phyloP scores from a whole-genome alignment of 2,329 filamentous ascomycete species.

The Helminthosporium solani region DNA sequence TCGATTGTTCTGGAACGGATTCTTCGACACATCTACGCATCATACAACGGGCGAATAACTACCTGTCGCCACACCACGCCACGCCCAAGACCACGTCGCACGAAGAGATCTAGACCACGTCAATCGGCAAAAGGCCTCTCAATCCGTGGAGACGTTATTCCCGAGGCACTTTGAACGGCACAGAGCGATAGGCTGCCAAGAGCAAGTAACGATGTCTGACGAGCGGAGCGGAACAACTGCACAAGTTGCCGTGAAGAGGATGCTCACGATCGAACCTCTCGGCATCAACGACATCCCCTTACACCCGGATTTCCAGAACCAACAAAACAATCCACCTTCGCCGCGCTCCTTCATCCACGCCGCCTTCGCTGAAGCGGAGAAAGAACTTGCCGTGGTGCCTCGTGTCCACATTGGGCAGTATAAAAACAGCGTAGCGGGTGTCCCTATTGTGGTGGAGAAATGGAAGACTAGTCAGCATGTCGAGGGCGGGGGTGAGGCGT shows the following conservation, averaged over 20 bases:
- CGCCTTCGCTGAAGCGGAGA: neutral
- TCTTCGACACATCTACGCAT: too few species aligned
- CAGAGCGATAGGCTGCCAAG: too few species aligned
- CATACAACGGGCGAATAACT: too few species aligned
- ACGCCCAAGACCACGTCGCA: too few species aligned
- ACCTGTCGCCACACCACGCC: too few species aligned
- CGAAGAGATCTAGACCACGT: too few species aligned
- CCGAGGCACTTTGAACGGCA: too few species aligned
- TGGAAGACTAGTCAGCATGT: constrained; percentile 16
- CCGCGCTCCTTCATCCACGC: constrained; percentile 2
- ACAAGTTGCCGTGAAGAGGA: neutral
- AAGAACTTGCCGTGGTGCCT: neutral
- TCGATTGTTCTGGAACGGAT: too few species aligned
- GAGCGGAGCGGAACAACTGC: too few species aligned
- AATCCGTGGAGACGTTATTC: too few species aligned
- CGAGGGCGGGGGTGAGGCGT: constrained; percentile 46
- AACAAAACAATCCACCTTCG: constrained; percentile 2
- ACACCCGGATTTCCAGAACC: constrained; percentile 4
- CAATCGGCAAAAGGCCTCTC: too few species aligned
- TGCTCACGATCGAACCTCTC: constrained; percentile 1
- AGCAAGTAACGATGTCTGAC: too few species aligned
- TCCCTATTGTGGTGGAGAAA: constrained; percentile 4
- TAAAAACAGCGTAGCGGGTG: neutral
- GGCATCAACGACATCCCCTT: constrained; percentile 4
- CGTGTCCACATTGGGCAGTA: neutral